These are phyloP conservation scores for Flaveria sonorensis DNA, from an alignment of 129 eudicot species.

Conservation along the genomic window DNA sequence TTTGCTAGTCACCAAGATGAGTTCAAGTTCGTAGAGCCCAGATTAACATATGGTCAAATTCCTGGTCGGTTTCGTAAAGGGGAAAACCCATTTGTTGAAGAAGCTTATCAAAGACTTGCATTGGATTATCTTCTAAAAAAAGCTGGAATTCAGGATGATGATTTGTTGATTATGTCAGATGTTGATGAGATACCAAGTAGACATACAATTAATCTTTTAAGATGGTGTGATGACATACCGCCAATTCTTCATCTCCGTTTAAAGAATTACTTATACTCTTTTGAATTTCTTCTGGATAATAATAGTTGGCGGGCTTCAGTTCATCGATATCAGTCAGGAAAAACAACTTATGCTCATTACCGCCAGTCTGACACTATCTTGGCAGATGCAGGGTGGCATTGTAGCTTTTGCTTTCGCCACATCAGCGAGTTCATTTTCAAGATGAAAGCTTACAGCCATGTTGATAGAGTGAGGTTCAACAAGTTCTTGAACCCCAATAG, in stretches of 20 bases:
- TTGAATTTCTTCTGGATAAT: constrained; percentile 76
- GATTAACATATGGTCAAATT: constrained; percentile 74
- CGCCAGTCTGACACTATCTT: constrained; percentile 76
- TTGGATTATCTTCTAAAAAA: constrained; percentile 69
- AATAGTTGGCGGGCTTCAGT: constrained; percentile 94
- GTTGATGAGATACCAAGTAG: constrained; percentile 92
- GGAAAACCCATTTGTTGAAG: constrained; percentile 89
- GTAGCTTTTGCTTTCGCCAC: constrained; percentile 92
- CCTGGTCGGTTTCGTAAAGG: constrained; percentile 71
- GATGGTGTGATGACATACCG: constrained; percentile 91
- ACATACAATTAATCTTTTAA: constrained; percentile 81
- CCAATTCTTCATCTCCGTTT: constrained; percentile 73
- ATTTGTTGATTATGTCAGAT: constrained; percentile 87
- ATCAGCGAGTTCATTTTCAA: constrained; percentile 81
- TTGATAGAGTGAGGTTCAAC: constrained; percentile 76
- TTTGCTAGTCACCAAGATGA: constrained; percentile 58
- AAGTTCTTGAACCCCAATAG: constrained; percentile 74
- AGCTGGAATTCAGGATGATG: constrained; percentile 92
- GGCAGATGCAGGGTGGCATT: constrained; percentile 98
- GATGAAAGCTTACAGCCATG: constrained; percentile 95
- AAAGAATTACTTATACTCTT: constrained; percentile 77
- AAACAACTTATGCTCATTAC: constrained; percentile 82
- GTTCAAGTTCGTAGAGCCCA: constrained; percentile 71
- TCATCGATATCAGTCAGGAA: constrained; percentile 75
- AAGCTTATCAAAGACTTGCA: constrained; percentile 84